Percentiles rank a stretch among this genome's conserved stretches.
Conservation (phyloP, 2,329 filamentous ascomycete genomes). For the Pyrenophora tritici-repentis region DNA sequence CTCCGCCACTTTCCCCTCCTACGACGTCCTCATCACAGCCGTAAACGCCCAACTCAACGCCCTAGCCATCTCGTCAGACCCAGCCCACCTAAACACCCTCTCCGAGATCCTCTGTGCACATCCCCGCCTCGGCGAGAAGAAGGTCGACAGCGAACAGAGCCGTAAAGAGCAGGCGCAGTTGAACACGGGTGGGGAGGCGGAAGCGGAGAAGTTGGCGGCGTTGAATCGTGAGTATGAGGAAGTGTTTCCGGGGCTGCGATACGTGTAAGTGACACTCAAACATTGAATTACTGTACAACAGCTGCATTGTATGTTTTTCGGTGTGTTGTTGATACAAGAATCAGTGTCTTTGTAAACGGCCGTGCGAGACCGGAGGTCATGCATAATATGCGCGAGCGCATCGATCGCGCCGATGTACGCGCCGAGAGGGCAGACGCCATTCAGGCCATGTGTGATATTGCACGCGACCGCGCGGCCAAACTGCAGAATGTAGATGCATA, state of each 20-base stretch:
- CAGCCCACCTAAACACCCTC: conserved; percentile 62
- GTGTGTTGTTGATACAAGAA: background rate
- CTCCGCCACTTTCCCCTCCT: conserved; percentile 65
- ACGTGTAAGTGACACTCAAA: conserved; percentile 65
- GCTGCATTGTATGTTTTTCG: background rate
- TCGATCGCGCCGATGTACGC: conserved; percentile 67
- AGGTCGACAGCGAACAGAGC: conserved; percentile 80
- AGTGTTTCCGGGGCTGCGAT: conserved; percentile 80
- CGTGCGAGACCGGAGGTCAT: conserved; percentile 74
- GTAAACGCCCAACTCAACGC: conserved; percentile 66
- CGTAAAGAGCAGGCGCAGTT: conserved; percentile 81
- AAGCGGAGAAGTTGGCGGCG: conserved; percentile 60
- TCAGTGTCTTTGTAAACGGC: conserved; percentile 80
- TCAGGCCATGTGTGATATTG: conserved; percentile 90
- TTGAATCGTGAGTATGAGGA: conserved; percentile 81
- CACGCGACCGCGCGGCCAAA: conserved; percentile 75
- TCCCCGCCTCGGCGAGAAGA: conserved; percentile 80
- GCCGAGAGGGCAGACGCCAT: conserved; percentile 75
- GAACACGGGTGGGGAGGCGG: conserved; percentile 56
- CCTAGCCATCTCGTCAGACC: conserved; percentile 31
- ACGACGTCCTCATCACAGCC: conserved; percentile 69
- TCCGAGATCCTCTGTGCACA: conserved; percentile 79
- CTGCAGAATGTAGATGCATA: conserved; percentile 6
- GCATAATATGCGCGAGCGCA: conserved; percentile 77
- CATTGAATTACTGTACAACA: too few species aligned